Percentiles rank a stretch among this genome's conserved stretches.
Evolutionary conservation across 495 filamentous ascomycete genomes (phyloP).

Genomic region (Melanomma pulvis-pyrius): DNA sequence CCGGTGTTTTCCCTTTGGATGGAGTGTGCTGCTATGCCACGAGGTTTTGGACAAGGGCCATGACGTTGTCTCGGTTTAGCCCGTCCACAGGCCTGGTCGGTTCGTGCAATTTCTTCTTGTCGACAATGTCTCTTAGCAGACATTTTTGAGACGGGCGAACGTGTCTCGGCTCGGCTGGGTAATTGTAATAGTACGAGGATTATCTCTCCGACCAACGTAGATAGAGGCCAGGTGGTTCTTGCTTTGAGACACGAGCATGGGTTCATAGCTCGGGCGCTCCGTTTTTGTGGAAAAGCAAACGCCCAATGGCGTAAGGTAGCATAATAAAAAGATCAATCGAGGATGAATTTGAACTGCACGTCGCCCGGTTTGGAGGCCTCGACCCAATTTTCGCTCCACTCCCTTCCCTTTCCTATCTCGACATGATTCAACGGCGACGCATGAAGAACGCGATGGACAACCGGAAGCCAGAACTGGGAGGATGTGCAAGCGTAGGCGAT

Average conservation of each 20-base stretch:
- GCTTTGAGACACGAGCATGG: background rate
- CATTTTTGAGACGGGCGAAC: background rate
- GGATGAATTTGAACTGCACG: background rate
- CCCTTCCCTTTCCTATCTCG: background rate
- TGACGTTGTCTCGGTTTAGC: too few relatives aligned
- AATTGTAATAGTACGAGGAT: background rate
- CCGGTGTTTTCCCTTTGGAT: background rate
- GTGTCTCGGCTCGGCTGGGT: slow-evolving; percentile 10
- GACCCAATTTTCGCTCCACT: background rate
- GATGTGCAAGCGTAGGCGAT: too few relatives aligned
- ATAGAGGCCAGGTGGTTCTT: background rate
- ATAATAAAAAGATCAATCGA: too few relatives aligned
- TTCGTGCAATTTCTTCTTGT: background rate
- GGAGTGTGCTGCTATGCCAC: background rate
- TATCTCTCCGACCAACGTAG: background rate
- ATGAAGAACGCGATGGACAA: background rate
- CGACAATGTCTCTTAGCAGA: background rate
- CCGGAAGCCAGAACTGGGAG: background rate
- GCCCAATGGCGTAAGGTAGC: background rate
- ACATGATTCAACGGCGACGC: background rate
- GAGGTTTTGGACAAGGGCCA: background rate
- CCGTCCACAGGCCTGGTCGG: background rate
- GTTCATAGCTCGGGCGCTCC: background rate
- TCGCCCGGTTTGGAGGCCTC: background rate
- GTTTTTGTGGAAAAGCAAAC: background rate